Evolutionary conservation across 768 basidiomycete genomes (phyloP).

Genomic region (Leccinum sublutescens): DNA sequence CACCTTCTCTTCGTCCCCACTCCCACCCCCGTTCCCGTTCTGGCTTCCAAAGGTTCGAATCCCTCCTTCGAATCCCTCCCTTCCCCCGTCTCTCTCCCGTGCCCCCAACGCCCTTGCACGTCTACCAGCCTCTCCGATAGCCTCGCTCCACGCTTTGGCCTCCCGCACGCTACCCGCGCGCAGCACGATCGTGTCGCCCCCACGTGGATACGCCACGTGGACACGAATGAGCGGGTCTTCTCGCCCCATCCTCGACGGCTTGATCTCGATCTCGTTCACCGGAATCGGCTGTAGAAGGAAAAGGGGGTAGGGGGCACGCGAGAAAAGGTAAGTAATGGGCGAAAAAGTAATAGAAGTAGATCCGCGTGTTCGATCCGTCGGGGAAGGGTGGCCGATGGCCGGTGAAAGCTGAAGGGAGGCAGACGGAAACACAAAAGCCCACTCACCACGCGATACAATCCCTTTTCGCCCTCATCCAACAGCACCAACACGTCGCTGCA

Average conservation of each 20-base stretch:
- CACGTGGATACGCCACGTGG: conserved; percentile 64
- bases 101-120: conserved; percentile 14
- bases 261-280: conserved; percentile 62
- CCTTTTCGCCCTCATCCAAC: conserved; percentile 66
- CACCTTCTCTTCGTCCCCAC: neutral
- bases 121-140: conserved; percentile 30
- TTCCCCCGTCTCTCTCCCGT: neutral
- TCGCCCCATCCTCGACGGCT: conserved; percentile 46
- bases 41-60: neutral
- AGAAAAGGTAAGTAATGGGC: neutral
- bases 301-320: neutral
- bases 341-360: neutral
- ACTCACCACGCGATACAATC: conserved; percentile 81
- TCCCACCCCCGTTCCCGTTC: neutral
- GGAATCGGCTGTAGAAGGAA: conserved; percentile 63
- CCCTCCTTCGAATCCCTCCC: neutral
- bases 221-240: conserved; percentile 73
- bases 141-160: conserved; percentile 51
- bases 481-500: conserved; percentile 91
- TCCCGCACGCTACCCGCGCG: conserved; percentile 58
- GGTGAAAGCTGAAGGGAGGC: too few species aligned
- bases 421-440: neutral
- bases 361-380: neutral
- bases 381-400: neutral
- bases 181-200: conserved; percentile 66